phyloP scores from a whole-genome alignment of 139 green algal genomes.

The Chlorella sp. region DNA sequence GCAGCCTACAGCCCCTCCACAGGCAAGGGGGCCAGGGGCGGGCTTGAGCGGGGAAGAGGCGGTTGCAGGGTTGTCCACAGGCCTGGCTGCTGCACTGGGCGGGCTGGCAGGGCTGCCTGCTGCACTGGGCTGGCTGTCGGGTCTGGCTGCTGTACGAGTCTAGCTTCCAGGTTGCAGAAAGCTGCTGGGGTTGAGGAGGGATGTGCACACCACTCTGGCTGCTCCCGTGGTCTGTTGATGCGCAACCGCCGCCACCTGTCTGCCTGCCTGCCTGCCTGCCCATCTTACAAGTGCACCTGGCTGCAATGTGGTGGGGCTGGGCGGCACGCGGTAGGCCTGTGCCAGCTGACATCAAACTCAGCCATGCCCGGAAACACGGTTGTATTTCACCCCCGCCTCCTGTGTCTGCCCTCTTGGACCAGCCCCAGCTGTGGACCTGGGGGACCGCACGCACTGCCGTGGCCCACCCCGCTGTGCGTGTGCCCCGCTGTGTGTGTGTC shows the following conservation, averaged over 20 bases:
- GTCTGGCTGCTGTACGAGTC: no score
- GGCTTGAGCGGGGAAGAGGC: background rate
- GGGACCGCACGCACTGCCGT: no score
- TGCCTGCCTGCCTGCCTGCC: background rate
- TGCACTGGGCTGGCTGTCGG: no score
- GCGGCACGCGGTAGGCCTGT: no score
- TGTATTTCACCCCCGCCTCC: background rate
- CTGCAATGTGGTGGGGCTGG: no score
- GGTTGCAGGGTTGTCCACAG: background rate
- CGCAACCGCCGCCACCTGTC: background rate
- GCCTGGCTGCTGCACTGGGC: background rate
- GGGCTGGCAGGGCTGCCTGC: background rate
- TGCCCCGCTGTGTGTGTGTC: background rate
- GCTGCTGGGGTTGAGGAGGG: no score
- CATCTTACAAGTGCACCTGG: background rate
- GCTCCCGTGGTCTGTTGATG: no score
- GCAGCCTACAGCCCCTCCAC: constrained; percentile 48
- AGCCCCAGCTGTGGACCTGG: background rate
- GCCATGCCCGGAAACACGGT: no score
- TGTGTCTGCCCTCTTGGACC: background rate
- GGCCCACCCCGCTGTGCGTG: background rate
- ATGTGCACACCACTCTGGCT: no score
- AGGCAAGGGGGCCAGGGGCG: background rate
- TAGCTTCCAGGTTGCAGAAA: no score
- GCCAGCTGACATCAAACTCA: no score